phyloP scores from a whole-genome alignment of 768 basidiomycete genomes.

The Leccinum pellstonianum region DNA sequence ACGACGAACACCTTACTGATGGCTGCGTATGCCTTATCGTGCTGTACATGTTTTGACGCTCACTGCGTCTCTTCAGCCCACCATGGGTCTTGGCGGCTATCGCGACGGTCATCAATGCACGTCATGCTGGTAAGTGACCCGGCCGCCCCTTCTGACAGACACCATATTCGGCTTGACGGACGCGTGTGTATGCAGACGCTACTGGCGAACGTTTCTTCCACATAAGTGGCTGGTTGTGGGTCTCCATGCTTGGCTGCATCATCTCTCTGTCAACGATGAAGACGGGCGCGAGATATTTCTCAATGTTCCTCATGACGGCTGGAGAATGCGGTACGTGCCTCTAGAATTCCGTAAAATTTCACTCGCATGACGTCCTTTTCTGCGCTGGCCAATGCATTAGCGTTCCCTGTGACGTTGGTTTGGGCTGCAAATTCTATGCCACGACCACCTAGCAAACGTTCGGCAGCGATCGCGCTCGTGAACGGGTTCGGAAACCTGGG shows the following conservation, averaged over 20 bases:
- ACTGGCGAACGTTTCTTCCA: slow-evolving; percentile 70
- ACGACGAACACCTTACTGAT: slow-evolving; percentile 61
- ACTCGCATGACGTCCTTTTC: background rate
- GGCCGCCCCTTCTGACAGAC: background rate
- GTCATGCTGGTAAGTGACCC: slow-evolving; percentile 45
- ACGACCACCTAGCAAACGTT: slow-evolving; percentile 51
- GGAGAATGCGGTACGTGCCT: slow-evolving; percentile 42
- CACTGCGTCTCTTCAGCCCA: slow-evolving; percentile 39
- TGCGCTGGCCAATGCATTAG: slow-evolving; percentile 17
- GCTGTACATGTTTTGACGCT: background rate
- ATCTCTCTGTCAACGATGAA: slow-evolving; percentile 53
- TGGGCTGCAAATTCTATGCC: slow-evolving; percentile 65
- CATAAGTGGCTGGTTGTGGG: slow-evolving; percentile 56
- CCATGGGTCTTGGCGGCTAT: slow-evolving; percentile 61
- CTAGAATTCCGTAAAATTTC: background rate
- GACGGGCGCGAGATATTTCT: slow-evolving; percentile 53
- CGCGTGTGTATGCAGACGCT: slow-evolving; percentile 36
- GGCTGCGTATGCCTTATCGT: slow-evolving; percentile 46
- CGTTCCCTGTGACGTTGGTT: slow-evolving; percentile 45
- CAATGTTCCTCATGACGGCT: slow-evolving; percentile 45
- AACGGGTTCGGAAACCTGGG: slow-evolving; percentile 62
- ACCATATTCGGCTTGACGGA: background rate
- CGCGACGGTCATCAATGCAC: slow-evolving; percentile 46
- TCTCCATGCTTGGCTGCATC: slow-evolving; percentile 58
- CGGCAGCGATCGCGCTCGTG: slow-evolving; percentile 60